Percentiles rank a stretch among this genome's conserved stretches.
phyloP scores from a whole-genome alignment of 2,329 filamentous ascomycete species.

The Chaetomium sp. region DNA sequence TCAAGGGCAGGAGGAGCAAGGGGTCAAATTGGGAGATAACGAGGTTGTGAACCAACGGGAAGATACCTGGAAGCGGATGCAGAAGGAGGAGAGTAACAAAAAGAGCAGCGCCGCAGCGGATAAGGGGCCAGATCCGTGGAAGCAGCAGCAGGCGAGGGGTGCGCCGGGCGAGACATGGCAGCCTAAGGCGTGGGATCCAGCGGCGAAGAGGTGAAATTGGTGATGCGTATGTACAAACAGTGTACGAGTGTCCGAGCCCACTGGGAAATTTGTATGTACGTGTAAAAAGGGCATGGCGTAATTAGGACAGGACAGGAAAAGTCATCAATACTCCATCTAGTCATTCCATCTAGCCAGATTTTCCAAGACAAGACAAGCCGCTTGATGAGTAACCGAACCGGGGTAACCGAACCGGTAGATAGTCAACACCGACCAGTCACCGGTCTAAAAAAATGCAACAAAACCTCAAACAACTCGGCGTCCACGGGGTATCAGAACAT shows the following conservation, averaged over 20 bases:
- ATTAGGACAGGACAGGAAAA: too few relatives aligned
- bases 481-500: conserved; percentile 10
- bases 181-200: conserved; percentile 51
- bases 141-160: conserved; percentile 34
- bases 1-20: too few relatives aligned
- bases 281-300: too few relatives aligned
- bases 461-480: too few relatives aligned
- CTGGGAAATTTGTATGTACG: neutral
- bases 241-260: neutral
- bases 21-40: neutral
- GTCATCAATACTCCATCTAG: too few relatives aligned
- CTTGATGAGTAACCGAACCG: too few relatives aligned
- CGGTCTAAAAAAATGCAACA: neutral
- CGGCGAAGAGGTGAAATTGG: conserved; percentile 25
- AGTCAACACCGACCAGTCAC: too few relatives aligned
- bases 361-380: too few relatives aligned
- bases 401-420: too few relatives aligned
- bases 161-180: conserved; percentile 61
- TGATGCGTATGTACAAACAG: neutral
- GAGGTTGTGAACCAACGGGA: conserved; percentile 14
- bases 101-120: conserved; percentile 1
- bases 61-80: conserved; percentile 16
- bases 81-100: conserved; percentile 5
- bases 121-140: conserved; percentile 49
- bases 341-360: too few relatives aligned